Evolutionary conservation across 768 basidiomycete genomes (phyloP).

Genomic region (Psilocybe azurescens): DNA sequence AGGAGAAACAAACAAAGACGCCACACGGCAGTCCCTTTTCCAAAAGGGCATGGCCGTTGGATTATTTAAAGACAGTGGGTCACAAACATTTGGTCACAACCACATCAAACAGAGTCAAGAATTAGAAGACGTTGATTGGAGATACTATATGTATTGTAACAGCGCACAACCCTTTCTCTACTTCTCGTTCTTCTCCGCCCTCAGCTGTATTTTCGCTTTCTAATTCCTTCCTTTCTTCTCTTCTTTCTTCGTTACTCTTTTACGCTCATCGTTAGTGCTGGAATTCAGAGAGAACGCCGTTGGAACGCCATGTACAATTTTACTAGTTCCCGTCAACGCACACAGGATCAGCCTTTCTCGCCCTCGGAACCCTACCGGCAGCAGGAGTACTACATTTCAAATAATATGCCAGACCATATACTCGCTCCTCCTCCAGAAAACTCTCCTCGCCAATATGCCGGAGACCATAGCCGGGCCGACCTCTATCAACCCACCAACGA

Average conservation of each 20-base stretch:
- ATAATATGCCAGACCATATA: background rate
- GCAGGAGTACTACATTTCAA: conserved; percentile 10
- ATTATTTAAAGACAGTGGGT: background rate
- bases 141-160: conserved; percentile 8
- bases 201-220: background rate
- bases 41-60: background rate
- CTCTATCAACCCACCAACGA: conserved; percentile 1
- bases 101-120: conserved; percentile 1
- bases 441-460: conserved; percentile 10
- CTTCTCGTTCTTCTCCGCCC: conserved; percentile 3
- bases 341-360: conserved; percentile 10
- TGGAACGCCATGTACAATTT: conserved; percentile 12
- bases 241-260: background rate
- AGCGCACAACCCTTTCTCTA: conserved; percentile 1
- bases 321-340: conserved; percentile 8
- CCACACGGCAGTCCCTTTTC: conserved; percentile 1
- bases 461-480: conserved; percentile 5
- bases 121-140: background rate
- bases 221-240: background rate
- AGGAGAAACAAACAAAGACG: background rate
- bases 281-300: background rate
- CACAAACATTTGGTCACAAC: conserved; percentile 1
- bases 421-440: conserved; percentile 4
- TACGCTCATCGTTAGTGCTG: background rate
- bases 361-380: conserved; percentile 17